These are phyloP conservation scores for Crotalaria pallida DNA, from an alignment of 306 rosid species.

Conservation along the genomic window DNA sequence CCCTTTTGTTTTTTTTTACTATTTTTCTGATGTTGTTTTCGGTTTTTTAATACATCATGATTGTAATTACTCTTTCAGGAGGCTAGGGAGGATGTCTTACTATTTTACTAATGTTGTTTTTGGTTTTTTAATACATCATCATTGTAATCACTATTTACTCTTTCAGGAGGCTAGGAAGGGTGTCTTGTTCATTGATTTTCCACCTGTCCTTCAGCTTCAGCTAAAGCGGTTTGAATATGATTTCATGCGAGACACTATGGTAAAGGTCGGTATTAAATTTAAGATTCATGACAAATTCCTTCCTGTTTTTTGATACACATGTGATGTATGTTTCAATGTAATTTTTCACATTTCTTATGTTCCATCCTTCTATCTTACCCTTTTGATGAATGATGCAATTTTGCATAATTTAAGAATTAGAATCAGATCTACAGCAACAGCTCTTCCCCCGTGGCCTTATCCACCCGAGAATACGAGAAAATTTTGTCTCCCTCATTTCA, in stretches of 20 bases:
- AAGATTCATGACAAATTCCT: background rate
- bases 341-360: background rate
- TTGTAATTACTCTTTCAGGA: slow-evolving; percentile 45
- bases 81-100: slow-evolving; percentile 82
- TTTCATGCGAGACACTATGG: slow-evolving; percentile 83
- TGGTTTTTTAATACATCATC: background rate
- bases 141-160: background rate
- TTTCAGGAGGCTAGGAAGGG: slow-evolving; percentile 95
- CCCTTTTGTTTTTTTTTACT: background rate
- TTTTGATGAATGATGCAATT: background rate
- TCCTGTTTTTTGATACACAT: background rate
- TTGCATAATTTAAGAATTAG: background rate
- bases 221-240: slow-evolving; percentile 89
- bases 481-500: too few relatives aligned
- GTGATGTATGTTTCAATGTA: background rate
- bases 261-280: slow-evolving; percentile 62
- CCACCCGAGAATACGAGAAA: too few relatives aligned
- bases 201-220: slow-evolving; percentile 97
- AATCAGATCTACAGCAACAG: too few relatives aligned
- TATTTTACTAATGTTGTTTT: background rate
- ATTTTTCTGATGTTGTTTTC: background rate
- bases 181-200: slow-evolving; percentile 89
- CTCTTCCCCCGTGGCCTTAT: too few relatives aligned
- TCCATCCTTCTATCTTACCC: background rate
- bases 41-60: background rate